These are phyloP conservation scores for Fomitopsis schrenkii DNA, from an alignment of 1,284 basidiomycete species.

Conservation along the genomic window DNA sequence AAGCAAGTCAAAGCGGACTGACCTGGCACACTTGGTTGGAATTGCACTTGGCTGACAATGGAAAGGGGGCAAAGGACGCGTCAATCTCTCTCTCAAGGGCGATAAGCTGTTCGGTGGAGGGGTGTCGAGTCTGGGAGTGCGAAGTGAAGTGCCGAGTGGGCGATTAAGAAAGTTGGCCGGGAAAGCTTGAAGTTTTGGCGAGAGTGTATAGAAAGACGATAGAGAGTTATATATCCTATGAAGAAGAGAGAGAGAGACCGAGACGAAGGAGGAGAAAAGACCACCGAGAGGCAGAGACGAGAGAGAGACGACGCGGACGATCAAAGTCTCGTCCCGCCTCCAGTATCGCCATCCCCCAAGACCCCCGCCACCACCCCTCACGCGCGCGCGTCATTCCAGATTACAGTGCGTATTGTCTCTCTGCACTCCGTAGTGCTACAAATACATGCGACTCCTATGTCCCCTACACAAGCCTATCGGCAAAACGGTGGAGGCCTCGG, in stretches of 20 bases:
- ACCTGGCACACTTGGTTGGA: conserved; percentile 15
- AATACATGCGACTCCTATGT: background rate
- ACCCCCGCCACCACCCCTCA: conserved; percentile 16
- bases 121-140: conserved; percentile 16
- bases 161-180: conserved; percentile 26
- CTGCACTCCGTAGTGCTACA: background rate
- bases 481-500: background rate
- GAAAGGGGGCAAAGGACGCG: conserved; percentile 20
- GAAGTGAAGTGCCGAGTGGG: conserved; percentile 23
- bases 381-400: background rate
- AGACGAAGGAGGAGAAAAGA: conserved; percentile 26
- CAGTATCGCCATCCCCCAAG: conserved; percentile 19
- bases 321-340: conserved; percentile 16
- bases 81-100: conserved; percentile 28
- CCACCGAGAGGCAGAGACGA: conserved; percentile 21
- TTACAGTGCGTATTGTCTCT: background rate
- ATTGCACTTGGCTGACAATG: conserved; percentile 10
- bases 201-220: conserved; percentile 27
- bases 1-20: conserved; percentile 1
- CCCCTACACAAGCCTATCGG: background rate
- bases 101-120: conserved; percentile 15
- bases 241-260: conserved; percentile 29
- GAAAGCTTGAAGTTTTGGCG: conserved; percentile 21
- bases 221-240: conserved; percentile 34
- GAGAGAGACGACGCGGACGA: conserved; percentile 29